phyloP scores from a whole-genome alignment of 257 asterid species.

The Cruciata laevipes region DNA sequence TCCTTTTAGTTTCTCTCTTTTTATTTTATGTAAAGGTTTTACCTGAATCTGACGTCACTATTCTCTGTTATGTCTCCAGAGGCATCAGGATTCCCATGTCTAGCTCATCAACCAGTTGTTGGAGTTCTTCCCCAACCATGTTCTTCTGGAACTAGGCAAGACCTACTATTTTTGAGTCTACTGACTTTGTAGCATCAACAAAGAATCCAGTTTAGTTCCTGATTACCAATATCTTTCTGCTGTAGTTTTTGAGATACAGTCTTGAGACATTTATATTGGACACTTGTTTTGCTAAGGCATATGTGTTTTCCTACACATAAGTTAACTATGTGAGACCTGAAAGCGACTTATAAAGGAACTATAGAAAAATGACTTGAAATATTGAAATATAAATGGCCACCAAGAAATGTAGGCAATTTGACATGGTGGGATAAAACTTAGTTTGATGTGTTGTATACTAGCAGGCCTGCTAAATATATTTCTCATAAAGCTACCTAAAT shows the following conservation, averaged over 20 bases:
- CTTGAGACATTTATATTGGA: neutral
- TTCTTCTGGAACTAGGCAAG: constrained; percentile 87
- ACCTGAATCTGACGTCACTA: constrained; percentile 6
- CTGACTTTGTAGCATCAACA: constrained; percentile 8
- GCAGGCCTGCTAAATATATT: neutral
- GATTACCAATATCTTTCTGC: neutral
- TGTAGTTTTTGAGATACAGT: constrained; percentile 1
- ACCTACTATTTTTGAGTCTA: constrained; percentile 19
- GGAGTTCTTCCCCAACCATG: constrained; percentile 86
- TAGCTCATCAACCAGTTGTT: constrained; percentile 54
- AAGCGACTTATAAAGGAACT: too few species aligned
- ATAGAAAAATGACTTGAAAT: too few species aligned
- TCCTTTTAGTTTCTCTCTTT: too few species aligned
- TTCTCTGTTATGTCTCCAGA: constrained; percentile 32
- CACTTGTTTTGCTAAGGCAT: neutral
- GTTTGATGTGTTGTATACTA: neutral
- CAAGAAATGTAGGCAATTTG: too few species aligned
- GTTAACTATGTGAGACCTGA: too few species aligned
- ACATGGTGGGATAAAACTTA: neutral
- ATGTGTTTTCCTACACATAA: too few species aligned
- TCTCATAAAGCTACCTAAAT: neutral
- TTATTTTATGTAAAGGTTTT: neutral
- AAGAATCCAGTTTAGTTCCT: neutral
- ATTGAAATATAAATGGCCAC: neutral
- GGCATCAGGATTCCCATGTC: constrained; percentile 44